Evolutionary conservation across 805 yeast species (phyloP).

Genomic region (Hagleromyces aurorensis): DNA sequence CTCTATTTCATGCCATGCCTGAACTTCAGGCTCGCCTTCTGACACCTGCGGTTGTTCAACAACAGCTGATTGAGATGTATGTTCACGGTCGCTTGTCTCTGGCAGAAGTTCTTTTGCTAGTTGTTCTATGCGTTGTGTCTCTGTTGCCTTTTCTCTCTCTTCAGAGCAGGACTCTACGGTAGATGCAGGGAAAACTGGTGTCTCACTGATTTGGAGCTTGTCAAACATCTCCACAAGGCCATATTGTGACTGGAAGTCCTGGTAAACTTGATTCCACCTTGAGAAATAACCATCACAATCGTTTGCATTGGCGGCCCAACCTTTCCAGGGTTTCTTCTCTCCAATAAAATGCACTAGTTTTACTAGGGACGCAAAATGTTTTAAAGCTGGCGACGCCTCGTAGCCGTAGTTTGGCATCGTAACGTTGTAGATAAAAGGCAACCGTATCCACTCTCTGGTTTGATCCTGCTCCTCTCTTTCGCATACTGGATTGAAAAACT

Average conservation of each 20-base stretch:
- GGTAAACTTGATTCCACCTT: conserved; percentile 14
- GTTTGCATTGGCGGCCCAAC: conserved; percentile 7
- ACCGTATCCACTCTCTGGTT: conserved; percentile 47
- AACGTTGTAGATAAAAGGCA: conserved; percentile 81
- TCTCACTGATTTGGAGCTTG: too few relatives aligned
- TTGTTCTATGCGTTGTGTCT: too few relatives aligned
- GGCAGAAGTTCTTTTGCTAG: too few relatives aligned
- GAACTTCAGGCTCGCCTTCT: too few relatives aligned
- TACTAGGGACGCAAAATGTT: conserved; percentile 39
- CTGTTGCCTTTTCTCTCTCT: too few relatives aligned
- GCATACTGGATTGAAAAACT: conserved; percentile 44
- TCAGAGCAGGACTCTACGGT: too few relatives aligned
- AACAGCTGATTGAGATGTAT: too few relatives aligned
- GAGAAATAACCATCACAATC: conserved; percentile 10
- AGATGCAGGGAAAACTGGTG: too few relatives aligned
- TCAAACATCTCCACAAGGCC: conserved; percentile 6
- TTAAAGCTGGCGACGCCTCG: conserved; percentile 65
- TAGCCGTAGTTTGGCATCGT: conserved; percentile 60
- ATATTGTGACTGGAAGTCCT: conserved; percentile 11
- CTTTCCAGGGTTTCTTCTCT: conserved; percentile 48
- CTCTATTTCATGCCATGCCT: too few relatives aligned
- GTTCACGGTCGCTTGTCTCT: too few relatives aligned
- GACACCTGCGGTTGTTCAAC: too few relatives aligned
- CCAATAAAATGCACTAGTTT: conserved; percentile 63
- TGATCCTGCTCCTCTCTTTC: conserved; percentile 1